Evolutionary conservation across 2,329 filamentous ascomycete species (phyloP).

Genomic region (Tolypocladium amazonense): DNA sequence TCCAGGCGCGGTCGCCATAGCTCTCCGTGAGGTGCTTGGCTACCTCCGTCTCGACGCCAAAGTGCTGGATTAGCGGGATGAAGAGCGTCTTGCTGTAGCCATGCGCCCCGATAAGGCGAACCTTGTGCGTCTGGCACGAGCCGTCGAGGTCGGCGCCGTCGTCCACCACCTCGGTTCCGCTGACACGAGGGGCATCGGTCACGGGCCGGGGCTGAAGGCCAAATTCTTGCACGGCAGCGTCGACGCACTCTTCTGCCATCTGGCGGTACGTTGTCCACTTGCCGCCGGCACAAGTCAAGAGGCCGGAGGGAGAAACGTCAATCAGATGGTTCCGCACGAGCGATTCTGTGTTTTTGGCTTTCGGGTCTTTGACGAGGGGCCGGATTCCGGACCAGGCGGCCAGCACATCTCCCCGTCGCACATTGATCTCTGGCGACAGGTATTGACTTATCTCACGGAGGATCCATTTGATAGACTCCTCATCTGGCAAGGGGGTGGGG

Average conservation of each 20-base stretch:
- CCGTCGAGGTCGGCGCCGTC: slow-evolving; percentile 57
- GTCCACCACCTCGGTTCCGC: slow-evolving; percentile 57
- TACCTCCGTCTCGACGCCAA: slow-evolving; percentile 82
- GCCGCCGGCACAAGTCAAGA: slow-evolving; percentile 77
- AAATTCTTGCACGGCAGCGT: slow-evolving; percentile 65
- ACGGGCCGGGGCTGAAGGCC: slow-evolving; percentile 47
- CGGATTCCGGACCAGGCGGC: slow-evolving; percentile 85
- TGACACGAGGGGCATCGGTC: slow-evolving; percentile 52
- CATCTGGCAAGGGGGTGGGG: slow-evolving; percentile 64
- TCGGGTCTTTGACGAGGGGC: slow-evolving; percentile 76
- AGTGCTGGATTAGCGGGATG: slow-evolving; percentile 92
- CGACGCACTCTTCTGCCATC: slow-evolving; percentile 85
- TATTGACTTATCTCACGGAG: slow-evolving; percentile 74
- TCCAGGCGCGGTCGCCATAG: slow-evolving; percentile 90
- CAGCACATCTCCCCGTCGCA: slow-evolving; percentile 76
- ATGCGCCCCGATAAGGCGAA: slow-evolving; percentile 73
- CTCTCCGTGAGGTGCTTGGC: slow-evolving; percentile 79
- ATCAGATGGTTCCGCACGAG: slow-evolving; percentile 81
- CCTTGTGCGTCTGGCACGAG: slow-evolving; percentile 71
- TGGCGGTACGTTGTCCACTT: slow-evolving; percentile 93
- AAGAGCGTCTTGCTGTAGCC: slow-evolving; percentile 83
- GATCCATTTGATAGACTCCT: slow-evolving; percentile 84
- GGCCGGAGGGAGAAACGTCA: slow-evolving; percentile 65
- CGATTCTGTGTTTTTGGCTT: slow-evolving; percentile 75
- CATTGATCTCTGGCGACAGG: slow-evolving; percentile 72